Evolutionary conservation across 1,284 basidiomycete species (phyloP).

Genomic region (Sutorius eximius): DNA sequence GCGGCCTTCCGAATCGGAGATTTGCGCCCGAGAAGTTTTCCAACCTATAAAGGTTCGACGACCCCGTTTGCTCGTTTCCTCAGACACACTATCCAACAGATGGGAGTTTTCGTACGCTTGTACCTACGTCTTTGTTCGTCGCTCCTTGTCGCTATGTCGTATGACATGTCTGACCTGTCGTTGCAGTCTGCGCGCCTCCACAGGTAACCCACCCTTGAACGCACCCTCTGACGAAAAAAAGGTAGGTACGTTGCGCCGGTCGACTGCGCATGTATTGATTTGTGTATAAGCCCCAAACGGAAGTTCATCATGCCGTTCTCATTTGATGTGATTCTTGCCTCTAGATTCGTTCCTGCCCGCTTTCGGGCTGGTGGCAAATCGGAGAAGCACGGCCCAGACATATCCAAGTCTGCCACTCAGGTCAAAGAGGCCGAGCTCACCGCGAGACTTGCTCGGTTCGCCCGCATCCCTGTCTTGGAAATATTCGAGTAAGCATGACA

Average conservation of each 20-base stretch:
- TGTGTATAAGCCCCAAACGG: conserved; percentile 14
- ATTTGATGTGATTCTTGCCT: conserved; percentile 23
- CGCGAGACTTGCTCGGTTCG: conserved; percentile 26
- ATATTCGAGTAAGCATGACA: conserved; percentile 24
- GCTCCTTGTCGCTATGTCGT: background rate
- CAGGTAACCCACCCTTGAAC: conserved; percentile 37
- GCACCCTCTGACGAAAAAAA: conserved; percentile 11
- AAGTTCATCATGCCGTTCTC: conserved; percentile 23
- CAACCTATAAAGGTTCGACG: conserved; percentile 25
- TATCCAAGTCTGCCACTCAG: conserved; percentile 15
- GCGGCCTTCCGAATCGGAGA: conserved; percentile 31
- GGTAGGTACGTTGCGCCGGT: conserved; percentile 11
- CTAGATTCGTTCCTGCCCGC: conserved; percentile 22
- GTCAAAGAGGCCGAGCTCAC: conserved; percentile 26
- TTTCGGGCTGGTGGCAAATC: conserved; percentile 17
- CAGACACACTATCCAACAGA: conserved; percentile 35
- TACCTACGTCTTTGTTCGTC: conserved; percentile 33
- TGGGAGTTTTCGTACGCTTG: conserved; percentile 34
- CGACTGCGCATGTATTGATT: conserved; percentile 7
- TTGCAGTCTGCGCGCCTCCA: conserved; percentile 26
- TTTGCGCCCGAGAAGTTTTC: conserved; percentile 14
- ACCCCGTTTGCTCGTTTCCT: background rate
- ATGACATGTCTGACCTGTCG: conserved; percentile 5
- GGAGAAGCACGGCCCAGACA: conserved; percentile 34
- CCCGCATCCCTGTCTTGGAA: conserved; percentile 23